Evolutionary conservation across 352 stramenopile species (phyloP).

Genomic region (Peronospora belbahrii): DNA sequence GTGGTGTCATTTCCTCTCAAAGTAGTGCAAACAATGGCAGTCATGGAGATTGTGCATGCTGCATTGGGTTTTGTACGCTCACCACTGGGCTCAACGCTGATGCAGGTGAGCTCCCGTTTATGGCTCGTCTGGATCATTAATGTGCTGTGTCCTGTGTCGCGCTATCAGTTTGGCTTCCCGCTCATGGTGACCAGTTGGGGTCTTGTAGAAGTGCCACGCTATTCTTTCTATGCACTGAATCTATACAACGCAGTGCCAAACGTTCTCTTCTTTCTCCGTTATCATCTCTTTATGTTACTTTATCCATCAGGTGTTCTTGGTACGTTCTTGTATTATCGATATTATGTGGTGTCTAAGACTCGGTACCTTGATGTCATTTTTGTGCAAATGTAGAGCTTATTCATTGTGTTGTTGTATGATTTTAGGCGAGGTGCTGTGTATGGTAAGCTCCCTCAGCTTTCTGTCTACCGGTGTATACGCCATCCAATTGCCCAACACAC

Average conservation of each 20-base stretch:
- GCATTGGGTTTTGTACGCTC: conserved; percentile 92
- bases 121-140: conserved; percentile 94
- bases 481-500: conserved; percentile 65
- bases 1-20: conserved; percentile 53
- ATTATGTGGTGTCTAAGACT: no score
- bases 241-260: conserved; percentile 90
- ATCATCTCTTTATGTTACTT: conserved; percentile 97
- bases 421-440: conserved; percentile 64
- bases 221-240: conserved; percentile 96
- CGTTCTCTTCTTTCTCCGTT: conserved; percentile 95
- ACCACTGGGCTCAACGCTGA: conserved; percentile 88
- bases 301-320: conserved; percentile 96
- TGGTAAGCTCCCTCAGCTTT: conserved; percentile 57
- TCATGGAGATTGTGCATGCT: conserved; percentile 96
- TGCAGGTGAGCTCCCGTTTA: conserved; percentile 89
- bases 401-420: conserved; percentile 6
- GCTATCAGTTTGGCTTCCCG: conserved; percentile 78
- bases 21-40: conserved; percentile 90
- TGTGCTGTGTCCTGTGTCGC: conserved; percentile 66
- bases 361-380: not conserved
- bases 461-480: conserved; percentile 55
- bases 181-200: conserved; percentile 86
- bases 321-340: conserved; percentile 48
- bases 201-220: conserved; percentile 91
- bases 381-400: conserved; percentile 11